Evolutionary conservation across 352 stramenopile species (phyloP), one percentile per base, ranked within the genome.

Genomic region (Aphanomyces cochlioides): DNA sequence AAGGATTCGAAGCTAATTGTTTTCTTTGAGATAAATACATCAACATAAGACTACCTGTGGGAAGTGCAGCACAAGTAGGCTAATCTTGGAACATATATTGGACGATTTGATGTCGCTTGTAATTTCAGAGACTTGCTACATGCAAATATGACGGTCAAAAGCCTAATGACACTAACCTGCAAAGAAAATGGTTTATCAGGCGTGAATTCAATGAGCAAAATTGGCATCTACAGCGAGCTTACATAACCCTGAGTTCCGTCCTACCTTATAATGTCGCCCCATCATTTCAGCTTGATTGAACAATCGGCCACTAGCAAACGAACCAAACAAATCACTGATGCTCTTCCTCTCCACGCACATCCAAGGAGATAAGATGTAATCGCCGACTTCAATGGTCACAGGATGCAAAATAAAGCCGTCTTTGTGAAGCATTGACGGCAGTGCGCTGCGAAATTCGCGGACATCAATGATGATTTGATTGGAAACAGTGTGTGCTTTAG

Each of bases 341-440:
- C 80, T 93, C 75, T 99, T 99, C 45, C 97, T 82, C 78, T 99
- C 97, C 2, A 99, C 85, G 73, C 95, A 98, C 70, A 99, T 96
- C 21, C 98, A 89, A 47, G 96, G 96, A 56, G 96, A 98, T 45
- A 99, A 77, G 7, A 99, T 95, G 77, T 98, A 99, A 78, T 99
- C 97, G 5, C 97, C 97, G 8, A 99, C 90, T 69, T 96, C 91
- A 12, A 99, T 78, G 21, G 96, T 99, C 15, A 98, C 83, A 7
- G 97, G 96, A n/a, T 95, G 81, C 34, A 99, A 78, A 63, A 95
- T 73, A 59, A 98, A 83, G 0, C 90, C 93, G 59, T 95, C 88
- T 72, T 97, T 89, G 78, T 99, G 95, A n/a, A 99, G 82, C 81
- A 99, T 96, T 5, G 90, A 98, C 5, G 97, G 97, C 45, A 99